phyloP scores from a whole-genome alignment of 805 yeast species.

The Candida corydali region DNA sequence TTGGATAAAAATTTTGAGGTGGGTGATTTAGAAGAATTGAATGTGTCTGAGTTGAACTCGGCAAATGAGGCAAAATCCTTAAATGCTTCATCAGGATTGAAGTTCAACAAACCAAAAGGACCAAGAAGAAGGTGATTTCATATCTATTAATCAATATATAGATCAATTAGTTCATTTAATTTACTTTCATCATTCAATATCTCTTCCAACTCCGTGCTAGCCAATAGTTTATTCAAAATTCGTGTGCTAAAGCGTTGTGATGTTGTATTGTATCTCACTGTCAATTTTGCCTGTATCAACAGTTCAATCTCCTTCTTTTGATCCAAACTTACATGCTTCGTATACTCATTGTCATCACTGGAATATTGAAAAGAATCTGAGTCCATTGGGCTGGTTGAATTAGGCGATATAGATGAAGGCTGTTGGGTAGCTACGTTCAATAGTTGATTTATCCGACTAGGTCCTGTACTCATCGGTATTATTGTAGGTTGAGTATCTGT shows the following conservation, averaged over 20 bases:
- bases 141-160: conserved; percentile 12
- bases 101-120: conserved; percentile 60
- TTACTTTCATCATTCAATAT: conserved; percentile 10
- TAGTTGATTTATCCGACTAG: neutral
- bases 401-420: conserved; percentile 9
- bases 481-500: conserved; percentile 1
- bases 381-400: conserved; percentile 9
- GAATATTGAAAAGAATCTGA: conserved; percentile 7
- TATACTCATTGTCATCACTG: conserved; percentile 4
- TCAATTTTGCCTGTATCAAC: too few relatives aligned
- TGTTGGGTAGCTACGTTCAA: neutral
- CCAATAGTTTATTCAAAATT: too few relatives aligned
- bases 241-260: too few relatives aligned
- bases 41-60: conserved; percentile 41
- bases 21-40: conserved; percentile 71
- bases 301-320: conserved; percentile 18
- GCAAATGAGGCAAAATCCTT: conserved; percentile 4
- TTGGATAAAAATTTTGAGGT: conserved; percentile 53
- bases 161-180: conserved; percentile 20
- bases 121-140: conserved; percentile 51
- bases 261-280: conserved; percentile 57
- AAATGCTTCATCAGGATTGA: conserved; percentile 21
- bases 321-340: neutral
- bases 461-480: neutral
- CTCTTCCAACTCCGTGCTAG: too few relatives aligned